A percentile compares a stretch with the other conserved stretches of the same genome.
Evolutionary conservation across 331 rosid species (phyloP).

Genomic region (Arachis monticola): DNA sequence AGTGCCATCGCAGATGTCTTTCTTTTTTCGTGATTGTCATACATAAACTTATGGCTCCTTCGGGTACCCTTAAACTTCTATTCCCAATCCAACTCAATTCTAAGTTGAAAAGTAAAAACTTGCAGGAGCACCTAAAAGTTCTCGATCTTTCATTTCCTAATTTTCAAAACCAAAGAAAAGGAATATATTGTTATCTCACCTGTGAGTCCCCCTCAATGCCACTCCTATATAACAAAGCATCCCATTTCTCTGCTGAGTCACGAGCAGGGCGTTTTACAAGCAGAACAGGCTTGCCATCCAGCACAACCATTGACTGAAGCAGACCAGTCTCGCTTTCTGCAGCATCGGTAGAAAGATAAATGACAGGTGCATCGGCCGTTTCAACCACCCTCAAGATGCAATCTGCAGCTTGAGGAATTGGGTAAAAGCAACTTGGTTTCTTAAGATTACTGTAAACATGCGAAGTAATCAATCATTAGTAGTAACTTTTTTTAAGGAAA

Average conservation of each 20-base stretch:
- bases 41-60: neutral
- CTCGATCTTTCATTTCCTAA: neutral
- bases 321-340: constrained; percentile 90
- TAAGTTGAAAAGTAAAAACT: neutral
- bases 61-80: constrained; percentile 11
- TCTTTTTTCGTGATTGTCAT: neutral
- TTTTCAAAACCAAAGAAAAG: constrained; percentile 4
- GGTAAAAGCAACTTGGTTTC: constrained; percentile 90
- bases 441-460: constrained; percentile 74
- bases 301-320: constrained; percentile 78
- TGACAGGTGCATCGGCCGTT: constrained; percentile 65
- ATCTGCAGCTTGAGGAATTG: constrained; percentile 99
- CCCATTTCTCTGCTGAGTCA: constrained; percentile 96
- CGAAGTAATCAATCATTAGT: neutral
- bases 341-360: constrained; percentile 95
- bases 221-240: constrained; percentile 90
- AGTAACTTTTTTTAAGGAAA: neutral
- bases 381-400: constrained; percentile 74
- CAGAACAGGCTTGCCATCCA: constrained; percentile 76
- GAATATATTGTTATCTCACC: constrained; percentile 51
- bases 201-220: constrained; percentile 75
- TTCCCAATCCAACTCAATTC: constrained; percentile 17
- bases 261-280: constrained; percentile 88
- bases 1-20: neutral
- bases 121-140: constrained; percentile 24